Percentiles rank a stretch among this genome's conserved stretches.
phyloP scores from a whole-genome alignment of 1,139 yeast genomes.

The Yarrowia galli region DNA sequence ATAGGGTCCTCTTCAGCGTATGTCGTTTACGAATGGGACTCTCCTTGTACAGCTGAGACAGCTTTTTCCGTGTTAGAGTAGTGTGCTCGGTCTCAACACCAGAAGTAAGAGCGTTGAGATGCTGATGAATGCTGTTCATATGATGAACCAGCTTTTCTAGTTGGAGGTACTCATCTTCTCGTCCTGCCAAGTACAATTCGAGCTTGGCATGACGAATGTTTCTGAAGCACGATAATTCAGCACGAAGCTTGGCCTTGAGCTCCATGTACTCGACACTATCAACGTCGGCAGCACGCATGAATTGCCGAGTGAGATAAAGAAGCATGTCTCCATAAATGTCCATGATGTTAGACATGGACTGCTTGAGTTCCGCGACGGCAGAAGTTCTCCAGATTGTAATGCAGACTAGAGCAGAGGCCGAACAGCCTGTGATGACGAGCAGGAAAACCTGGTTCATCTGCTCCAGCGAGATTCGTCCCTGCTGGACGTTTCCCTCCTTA shows the following conservation, averaged over 20 bases:
- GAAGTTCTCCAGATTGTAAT: slow-evolving; percentile 69
- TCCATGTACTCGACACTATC: slow-evolving; percentile 53
- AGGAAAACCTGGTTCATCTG: slow-evolving; percentile 63
- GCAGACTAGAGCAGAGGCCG: slow-evolving; percentile 65
- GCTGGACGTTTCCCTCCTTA: slow-evolving; percentile 76
- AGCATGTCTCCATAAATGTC: slow-evolving; percentile 62
- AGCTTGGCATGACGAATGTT: slow-evolving; percentile 66
- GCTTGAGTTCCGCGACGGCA: slow-evolving; percentile 59
- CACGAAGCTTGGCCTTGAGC: slow-evolving; percentile 54
- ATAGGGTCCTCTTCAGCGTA: background rate
- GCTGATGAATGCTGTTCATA: slow-evolving; percentile 34
- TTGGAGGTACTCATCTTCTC: slow-evolving; percentile 60
- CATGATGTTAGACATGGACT: slow-evolving; percentile 61
- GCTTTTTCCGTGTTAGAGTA: slow-evolving; percentile 20
- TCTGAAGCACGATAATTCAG: slow-evolving; percentile 55
- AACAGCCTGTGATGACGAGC: slow-evolving; percentile 69
- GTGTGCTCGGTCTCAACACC: slow-evolving; percentile 34
- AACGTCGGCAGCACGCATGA: slow-evolving; percentile 59
- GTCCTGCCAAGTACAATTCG: slow-evolving; percentile 64
- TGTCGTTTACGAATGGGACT: background rate
- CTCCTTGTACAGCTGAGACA: slow-evolving; percentile 20
- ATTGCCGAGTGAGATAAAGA: slow-evolving; percentile 59
- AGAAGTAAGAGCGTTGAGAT: slow-evolving; percentile 26
- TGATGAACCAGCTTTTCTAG: slow-evolving; percentile 47
- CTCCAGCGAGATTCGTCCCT: slow-evolving; percentile 64